Evolutionary conservation across 805 yeast genomes (phyloP), one percentile per base, ranked within the genome.

Genomic region (Suhomyces prunicola): DNA sequence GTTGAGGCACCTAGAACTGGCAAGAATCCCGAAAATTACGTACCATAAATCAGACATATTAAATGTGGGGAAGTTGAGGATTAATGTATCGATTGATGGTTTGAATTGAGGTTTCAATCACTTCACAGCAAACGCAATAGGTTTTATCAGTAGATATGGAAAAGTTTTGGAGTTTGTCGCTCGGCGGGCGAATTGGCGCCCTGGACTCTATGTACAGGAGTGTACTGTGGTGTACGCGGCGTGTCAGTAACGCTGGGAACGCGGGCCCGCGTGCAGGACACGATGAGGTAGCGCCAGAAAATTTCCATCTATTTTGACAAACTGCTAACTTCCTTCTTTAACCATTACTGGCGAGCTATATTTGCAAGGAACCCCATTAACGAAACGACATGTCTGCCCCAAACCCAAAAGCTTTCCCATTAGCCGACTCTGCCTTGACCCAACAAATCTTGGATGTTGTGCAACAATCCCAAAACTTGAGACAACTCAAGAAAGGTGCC

Each of bases 401-500:
- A 78, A 93, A 93, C 85, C 96, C 97, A 76, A 89, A 92, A 76
- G 99, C 99, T 61, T 94, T 94, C 81, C 99, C 99, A 73, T 84
- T 94, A 71, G 97, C 99, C 68, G 98, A 94, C 73, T 87, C 97
- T 61, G 91, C 87, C 64, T 83, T 96, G 67, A 80, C 96, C 62
- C 97, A 94, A 81, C 97, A 93, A 80, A 93, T 94, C 76, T 84
- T 94, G 71, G 98, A 94, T 69, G 92, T 94, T 72, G 94, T 90
- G 67, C 99, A 94, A 81, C 99, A 94, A 81, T 90, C 97, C 57
- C 92, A 96, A 68, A 91, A 88, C 80, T 84, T 94, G 73, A 91
- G 98, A 83, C 99, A 94, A 80, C 85, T 94, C 77, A 94, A 94
- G 85, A 94, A 94, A 78, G 99, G 99, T 78, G 99, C 99, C 65